Percentiles rank a stretch among this genome's conserved stretches.
Conservation (phyloP, 495 filamentous ascomycete species). For the Penicillium paxilli region DNA sequence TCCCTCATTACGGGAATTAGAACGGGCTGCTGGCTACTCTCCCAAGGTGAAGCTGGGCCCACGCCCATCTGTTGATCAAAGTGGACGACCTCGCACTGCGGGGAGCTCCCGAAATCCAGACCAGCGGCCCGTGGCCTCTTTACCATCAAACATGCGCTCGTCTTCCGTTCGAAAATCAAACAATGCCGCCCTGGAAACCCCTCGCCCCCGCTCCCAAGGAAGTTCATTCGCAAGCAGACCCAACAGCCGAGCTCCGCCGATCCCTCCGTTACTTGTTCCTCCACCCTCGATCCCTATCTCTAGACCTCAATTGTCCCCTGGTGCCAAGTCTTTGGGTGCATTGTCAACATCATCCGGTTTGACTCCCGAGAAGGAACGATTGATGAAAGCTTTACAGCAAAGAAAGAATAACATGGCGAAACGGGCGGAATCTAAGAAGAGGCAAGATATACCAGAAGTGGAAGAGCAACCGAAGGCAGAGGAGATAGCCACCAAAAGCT, state of each 20-base stretch:
- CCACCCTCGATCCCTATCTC: constrained; percentile 48
- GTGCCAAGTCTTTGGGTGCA: constrained; percentile 49
- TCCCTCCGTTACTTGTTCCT: constrained; percentile 46
- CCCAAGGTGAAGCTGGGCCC: constrained; percentile 83
- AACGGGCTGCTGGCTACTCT: constrained; percentile 56
- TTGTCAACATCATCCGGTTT: constrained; percentile 57
- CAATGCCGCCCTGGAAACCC: constrained; percentile 19
- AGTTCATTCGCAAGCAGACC: constrained; percentile 37
- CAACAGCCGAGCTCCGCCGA: constrained; percentile 38
- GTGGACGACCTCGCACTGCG: constrained; percentile 64
- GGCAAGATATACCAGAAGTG: constrained; percentile 22
- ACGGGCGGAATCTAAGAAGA: constrained; percentile 33
- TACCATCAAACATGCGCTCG: constrained; percentile 54
- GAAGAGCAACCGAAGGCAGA: constrained; percentile 9
- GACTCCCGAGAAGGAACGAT: constrained; percentile 83
- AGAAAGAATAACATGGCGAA: constrained; percentile 72
- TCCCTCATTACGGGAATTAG: constrained; percentile 59
- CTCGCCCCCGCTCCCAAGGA: constrained; percentile 45
- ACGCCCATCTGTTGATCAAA: constrained; percentile 71
- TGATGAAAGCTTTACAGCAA: constrained; percentile 92
- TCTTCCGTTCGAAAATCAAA: constrained; percentile 44
- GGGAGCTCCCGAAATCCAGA: constrained; percentile 45
- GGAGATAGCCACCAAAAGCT: background rate
- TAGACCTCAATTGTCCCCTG: constrained; percentile 53
- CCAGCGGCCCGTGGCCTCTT: constrained; percentile 69